phyloP scores from a whole-genome alignment of 495 filamentous ascomycete species.

The Penicillium antarcticum region DNA sequence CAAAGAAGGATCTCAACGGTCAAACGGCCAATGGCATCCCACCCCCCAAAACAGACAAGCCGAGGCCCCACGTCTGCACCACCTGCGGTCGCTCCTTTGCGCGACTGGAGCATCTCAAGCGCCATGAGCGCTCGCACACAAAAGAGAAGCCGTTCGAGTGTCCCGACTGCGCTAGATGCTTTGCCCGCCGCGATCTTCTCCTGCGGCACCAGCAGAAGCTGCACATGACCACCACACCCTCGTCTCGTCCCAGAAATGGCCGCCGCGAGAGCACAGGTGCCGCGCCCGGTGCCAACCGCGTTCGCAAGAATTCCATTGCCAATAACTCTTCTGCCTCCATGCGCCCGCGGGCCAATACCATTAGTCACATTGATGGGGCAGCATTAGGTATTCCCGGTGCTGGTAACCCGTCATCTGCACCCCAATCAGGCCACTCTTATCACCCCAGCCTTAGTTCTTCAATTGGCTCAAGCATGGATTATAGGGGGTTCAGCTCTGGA shows the following conservation, averaged over 20 bases:
- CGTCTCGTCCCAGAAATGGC: slow-evolving; percentile 79
- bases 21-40: slow-evolving; percentile 42
- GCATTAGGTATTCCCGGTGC: slow-evolving; percentile 70
- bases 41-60: slow-evolving; percentile 94
- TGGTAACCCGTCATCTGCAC: slow-evolving; percentile 54
- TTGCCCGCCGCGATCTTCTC: slow-evolving; percentile 88
- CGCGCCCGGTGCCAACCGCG: slow-evolving; percentile 66
- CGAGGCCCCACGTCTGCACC: slow-evolving; percentile 87
- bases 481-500: slow-evolving; percentile 67
- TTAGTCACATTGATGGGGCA: slow-evolving; percentile 84
- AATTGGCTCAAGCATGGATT: slow-evolving; percentile 59
- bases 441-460: slow-evolving; percentile 66
- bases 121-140: slow-evolving; percentile 96
- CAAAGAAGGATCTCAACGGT: slow-evolving; percentile 33
- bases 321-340: slow-evolving; percentile 60
- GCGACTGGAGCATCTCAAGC: slow-evolving; percentile 93
- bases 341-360: slow-evolving; percentile 93
- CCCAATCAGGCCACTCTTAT: slow-evolving; percentile 50
- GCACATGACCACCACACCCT: slow-evolving; percentile 91
- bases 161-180: slow-evolving; percentile 91
- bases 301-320: slow-evolving; percentile 89
- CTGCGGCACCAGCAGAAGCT: slow-evolving; percentile 98
- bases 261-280: slow-evolving; percentile 79
- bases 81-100: slow-evolving; percentile 95
- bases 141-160: slow-evolving; percentile 99